Evolutionary conservation across 495 filamentous ascomycete species (phyloP), one percentile per base, ranked within the genome.

Genomic region (Penicilliopsis zonata): DNA sequence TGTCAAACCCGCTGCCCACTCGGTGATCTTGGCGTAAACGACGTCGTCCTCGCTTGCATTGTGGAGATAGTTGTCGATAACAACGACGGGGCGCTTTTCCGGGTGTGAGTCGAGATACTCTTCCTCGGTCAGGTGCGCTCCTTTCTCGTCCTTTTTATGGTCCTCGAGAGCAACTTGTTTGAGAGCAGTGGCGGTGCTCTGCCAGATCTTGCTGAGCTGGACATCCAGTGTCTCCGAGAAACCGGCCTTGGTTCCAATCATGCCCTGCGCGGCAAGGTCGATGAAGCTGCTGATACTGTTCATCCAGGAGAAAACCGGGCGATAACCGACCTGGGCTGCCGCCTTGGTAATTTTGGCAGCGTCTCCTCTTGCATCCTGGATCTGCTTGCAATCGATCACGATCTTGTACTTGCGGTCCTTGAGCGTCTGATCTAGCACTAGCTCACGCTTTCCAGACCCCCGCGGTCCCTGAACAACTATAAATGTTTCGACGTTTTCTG

Each of bases 11-110:
- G 92, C 85, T 2, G 88, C 86, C 83, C 86, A 96, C 46, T 94
- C 83, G 5, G 86, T 73, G 24, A 96, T 70, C 51, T 86, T 92
- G 44, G 94, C 85, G 44, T 93, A 87, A 6, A 96, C 74, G 13
- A 94, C 58, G 26, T 67, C 66, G 38, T 70, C 68, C 14, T 84
- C 79, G 17, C 80, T 63, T 42, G 68, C 72, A 49, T 80, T 85
- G 55, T 88, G 82, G 12, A 94, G 52, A 57, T 94, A 98, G 45
- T 94, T 95, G 50, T 98, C 86, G 35, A 98, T 81, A 6, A 98
- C 79, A 4, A 98, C 76, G 1, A 95, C 80, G 0, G 90, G 78
- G 9, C 86, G 57, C 23, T 59, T 67, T 49, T 95, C 87, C 0
- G 90, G 86, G 47, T 98, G 86, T 1, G 82, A 78, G 47, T 93